Percentiles rank a stretch among this genome's conserved stretches.
These are phyloP conservation scores for Periconia sp. DNA, from an alignment of 2,329 filamentous ascomycete genomes.

Conservation along the genomic window DNA sequence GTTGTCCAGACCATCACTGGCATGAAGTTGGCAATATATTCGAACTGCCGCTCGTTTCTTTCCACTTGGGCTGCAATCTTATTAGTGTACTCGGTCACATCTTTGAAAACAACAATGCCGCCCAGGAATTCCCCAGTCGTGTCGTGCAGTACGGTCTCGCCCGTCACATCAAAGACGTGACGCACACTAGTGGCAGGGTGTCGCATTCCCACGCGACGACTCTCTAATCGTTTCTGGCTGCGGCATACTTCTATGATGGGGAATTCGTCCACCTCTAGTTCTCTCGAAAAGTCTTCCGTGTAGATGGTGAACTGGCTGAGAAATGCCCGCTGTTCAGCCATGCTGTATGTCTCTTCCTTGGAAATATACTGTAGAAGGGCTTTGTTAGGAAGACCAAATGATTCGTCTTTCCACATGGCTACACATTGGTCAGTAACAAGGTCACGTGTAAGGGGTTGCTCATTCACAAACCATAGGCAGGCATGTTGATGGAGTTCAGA, in stretches of 20 bases:
- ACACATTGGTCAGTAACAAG: constrained; percentile 6
- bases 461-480: constrained; percentile 58
- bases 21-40: constrained; percentile 70
- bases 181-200: constrained; percentile 55
- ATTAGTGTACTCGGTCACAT: constrained; percentile 70
- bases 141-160: constrained; percentile 68
- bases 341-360: constrained; percentile 39
- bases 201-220: constrained; percentile 62
- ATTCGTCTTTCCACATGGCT: constrained; percentile 78
- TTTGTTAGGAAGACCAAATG: constrained; percentile 71
- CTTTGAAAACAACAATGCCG: constrained; percentile 70
- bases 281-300: constrained; percentile 65
- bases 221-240: constrained; percentile 62
- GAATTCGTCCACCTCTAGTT: constrained; percentile 61
- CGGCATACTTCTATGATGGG: constrained; percentile 67
- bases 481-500: constrained; percentile 72
- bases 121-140: constrained; percentile 71
- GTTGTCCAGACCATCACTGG: constrained; percentile 70
- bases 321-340: constrained; percentile 52
- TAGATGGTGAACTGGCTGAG: constrained; percentile 64
- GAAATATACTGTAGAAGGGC: constrained; percentile 54
- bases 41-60: constrained; percentile 73
- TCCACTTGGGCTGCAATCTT: constrained; percentile 70
- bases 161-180: constrained; percentile 65
- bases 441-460: neutral